These are phyloP conservation scores for Leccinum barrowsii DNA, from an alignment of 768 basidiomycete genomes.

Conservation along the genomic window DNA sequence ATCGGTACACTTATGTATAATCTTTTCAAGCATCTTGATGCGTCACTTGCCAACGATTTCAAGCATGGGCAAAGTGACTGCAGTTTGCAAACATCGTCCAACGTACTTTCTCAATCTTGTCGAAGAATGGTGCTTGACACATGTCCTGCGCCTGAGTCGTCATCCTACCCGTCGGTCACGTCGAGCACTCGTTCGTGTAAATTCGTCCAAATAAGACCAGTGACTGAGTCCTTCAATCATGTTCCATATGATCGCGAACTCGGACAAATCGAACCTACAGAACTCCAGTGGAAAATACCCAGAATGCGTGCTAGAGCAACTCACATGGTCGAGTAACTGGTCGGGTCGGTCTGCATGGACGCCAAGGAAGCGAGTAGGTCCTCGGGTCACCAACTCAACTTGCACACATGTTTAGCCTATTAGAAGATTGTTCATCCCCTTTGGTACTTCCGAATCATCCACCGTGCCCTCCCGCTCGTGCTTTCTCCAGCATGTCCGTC, in stretches of 20 bases:
- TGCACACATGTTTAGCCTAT: slow-evolving; percentile 34
- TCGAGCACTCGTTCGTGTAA: too few species aligned
- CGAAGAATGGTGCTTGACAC: too few species aligned
- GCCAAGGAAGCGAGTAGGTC: slow-evolving; percentile 28
- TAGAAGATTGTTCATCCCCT: slow-evolving; percentile 24
- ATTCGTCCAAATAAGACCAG: slow-evolving; percentile 41
- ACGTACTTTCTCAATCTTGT: slow-evolving; percentile 40
- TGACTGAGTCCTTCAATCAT: slow-evolving; percentile 27
- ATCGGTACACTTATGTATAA: too few species aligned
- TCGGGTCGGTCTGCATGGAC: slow-evolving; percentile 27
- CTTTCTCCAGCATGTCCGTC: slow-evolving; percentile 24
- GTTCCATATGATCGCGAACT: slow-evolving; percentile 39
- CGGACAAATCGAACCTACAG: slow-evolving; percentile 23
- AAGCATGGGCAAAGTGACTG: slow-evolving; percentile 14
- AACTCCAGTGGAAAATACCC: not conserved
- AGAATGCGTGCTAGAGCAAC: not conserved
- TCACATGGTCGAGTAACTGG: slow-evolving; percentile 34
- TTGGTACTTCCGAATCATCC: slow-evolving; percentile 30
- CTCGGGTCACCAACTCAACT: slow-evolving; percentile 32
- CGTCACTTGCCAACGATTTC: slow-evolving; percentile 12
- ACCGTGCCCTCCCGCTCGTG: slow-evolving; percentile 35
- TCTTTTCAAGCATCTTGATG: not conserved
- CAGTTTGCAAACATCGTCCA: slow-evolving; percentile 32
- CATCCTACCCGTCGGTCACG: too few species aligned
- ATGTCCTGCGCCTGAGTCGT: too few species aligned